Evolutionary conservation across 306 rosid genomes (phyloP), one percentile per base, ranked within the genome.

Genomic region (Castanospermum australe): DNA sequence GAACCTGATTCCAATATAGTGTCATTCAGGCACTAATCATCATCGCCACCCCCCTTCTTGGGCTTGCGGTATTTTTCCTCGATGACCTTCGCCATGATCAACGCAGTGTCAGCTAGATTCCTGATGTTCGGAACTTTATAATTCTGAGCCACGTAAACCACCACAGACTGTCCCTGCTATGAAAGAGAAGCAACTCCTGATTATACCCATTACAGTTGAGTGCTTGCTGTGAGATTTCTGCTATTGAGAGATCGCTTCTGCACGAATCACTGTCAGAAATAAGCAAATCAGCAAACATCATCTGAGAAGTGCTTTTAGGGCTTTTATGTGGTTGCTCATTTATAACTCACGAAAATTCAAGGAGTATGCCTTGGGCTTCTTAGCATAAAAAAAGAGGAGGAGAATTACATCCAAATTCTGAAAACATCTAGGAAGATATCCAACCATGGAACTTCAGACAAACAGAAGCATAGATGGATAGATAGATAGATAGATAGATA

Each of bases 141-240:
- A 81, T 93, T 93, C 82, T 93, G 98, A 32, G 97, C 97, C 60
- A 91, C 28, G 74, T 93, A 93, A 45, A 93, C 84, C 17, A n/a
- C 98, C 97, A 18, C 80, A 30, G 15, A 75, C 82, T 8, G 93
- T 88, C 47, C 98, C 98, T 17, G 85, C 8, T 28, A 93, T 79
- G 82, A 93, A 91, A 47, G 96, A 85, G 84, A 93, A 91, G 83
- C 87, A 78, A 74, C 97, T 87, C 83, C 71, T 88, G 11, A 93
- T 88, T 76, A 93, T 91, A 62, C 98, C 98, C 98, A 93, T 93
- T 20, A 6, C n/a, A 11, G 67, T 86, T 48, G 20, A 71, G 51
- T 51, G 64, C 61, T 71, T 69, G 60, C 66, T 42, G 12, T 24
- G 56, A 67, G 18, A 48, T 30, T 67, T 77, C 18, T 48, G 54